Base-by-base conservation (phyloP, 208 protist genomes). In the Crithidia thermophila region DNA sequence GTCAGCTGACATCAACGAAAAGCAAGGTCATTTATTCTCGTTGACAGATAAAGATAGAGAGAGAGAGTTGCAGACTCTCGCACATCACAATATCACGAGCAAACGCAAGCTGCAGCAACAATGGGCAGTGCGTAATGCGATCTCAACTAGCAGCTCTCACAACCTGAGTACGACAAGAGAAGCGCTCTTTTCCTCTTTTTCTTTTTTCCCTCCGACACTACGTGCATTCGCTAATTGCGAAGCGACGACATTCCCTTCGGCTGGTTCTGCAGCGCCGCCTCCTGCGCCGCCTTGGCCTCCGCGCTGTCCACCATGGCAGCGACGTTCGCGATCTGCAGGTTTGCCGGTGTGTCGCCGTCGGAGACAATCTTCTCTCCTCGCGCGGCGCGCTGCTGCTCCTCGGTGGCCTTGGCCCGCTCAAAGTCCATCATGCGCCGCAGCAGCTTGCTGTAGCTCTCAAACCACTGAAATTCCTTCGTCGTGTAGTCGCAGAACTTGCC, bases 401-500 rank as follows among this genome's bases (percentile, higher is more conserved):
- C 51, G 10, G 53, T 45, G 25, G 72, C 75, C 67, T 79, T 87
- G 20, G 68, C 30, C 1, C 81, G 77, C 63, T 93, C 87, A 49
- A 87, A 87, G 56, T 93, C 85, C 77, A 88, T 87, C 82, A 95
- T 95, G 47, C 84, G 72, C 5, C 84, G 75, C 43, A 90, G 71
- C 45, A 93, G 71, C 74, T 95, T 95, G 59, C 79, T 83, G 71
- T 87, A 89, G 71, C 83, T 90, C 71, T 96, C 85, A 60, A 90
- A 87, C 79, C 87, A 90, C 59, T 87, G 86, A 59, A 88, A 93
- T 62, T 94, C 88, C 75, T 96, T 94, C 36, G 88, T 92, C 23
- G 88, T 97, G 77, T 94, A 97, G 61, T 96, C 87, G 34, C 67
- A 76, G 63, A 98, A 98, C 23, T 90, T 79, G 9, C 95, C 95